Evolutionary conservation across 495 filamentous ascomycete species (phyloP), one percentile per base, ranked within the genome.

Genomic region (Tuber melanosporum): DNA sequence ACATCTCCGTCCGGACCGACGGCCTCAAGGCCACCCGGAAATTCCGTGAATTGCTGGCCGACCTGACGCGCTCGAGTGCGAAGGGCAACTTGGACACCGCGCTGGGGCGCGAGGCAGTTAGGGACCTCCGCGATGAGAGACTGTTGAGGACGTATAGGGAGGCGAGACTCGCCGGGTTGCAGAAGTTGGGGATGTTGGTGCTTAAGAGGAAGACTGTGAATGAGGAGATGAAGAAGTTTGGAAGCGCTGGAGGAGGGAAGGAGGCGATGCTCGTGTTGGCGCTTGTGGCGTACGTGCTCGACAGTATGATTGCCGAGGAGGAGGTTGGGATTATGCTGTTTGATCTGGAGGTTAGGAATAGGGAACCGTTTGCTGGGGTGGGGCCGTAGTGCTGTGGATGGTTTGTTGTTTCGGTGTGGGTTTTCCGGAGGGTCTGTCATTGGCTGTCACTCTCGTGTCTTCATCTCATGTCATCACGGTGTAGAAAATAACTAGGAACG

Each of bases 101-200:
- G 57, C 57, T 66, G 57, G 57, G 57, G 10, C 22, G 1, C 26
- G 57, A 66, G 3, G 26, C 57, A 1, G 57, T 66, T 8, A 36
- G 1, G 14, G 57, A 66, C 12, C 57, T 66, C 14, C 26, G 26
- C 1, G 32, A 66, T 19, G 57, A 32, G 57, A 26, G 26, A 17
- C 26, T 66, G 57, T 66, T 66, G 57, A 36, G 8, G 26, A 66
- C 12, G 4, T 66, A 66, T 36, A 66, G 57, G 26, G 26, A 66
- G 5, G 57, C 57, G 57, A 66, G 57, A 36, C 57, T 66, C 12
- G 57, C 57, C 26, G 91, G 91, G 70, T 74, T 87, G 84, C 93
- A 93, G 84, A 82, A 92, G 76, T 81, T 93, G 77, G 91, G 91
- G 10, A 90, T 90, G 84, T 87, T 86, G 32, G 82, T 83, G 70